phyloP scores from a whole-genome alignment of 1,139 yeast genomes.

The Pichia sp. region DNA sequence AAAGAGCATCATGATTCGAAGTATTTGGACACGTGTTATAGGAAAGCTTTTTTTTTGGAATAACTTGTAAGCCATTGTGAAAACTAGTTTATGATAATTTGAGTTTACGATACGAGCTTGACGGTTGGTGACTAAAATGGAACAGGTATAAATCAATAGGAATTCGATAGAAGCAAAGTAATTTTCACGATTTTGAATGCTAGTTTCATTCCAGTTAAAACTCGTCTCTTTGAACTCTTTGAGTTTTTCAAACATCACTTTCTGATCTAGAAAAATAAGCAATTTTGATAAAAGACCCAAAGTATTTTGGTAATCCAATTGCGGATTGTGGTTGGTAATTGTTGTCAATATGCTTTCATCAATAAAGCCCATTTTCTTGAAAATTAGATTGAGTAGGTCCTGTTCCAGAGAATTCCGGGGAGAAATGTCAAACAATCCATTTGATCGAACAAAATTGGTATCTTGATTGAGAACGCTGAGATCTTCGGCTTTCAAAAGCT shows the following conservation, averaged over 20 bases:
- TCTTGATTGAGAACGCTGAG: neutral
- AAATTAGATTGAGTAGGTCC: slow-evolving; percentile 8
- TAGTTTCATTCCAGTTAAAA: slow-evolving; percentile 27
- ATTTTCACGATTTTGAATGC: slow-evolving; percentile 2
- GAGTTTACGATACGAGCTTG: neutral
- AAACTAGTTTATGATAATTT: slow-evolving; percentile 4
- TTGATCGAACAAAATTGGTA: neutral
- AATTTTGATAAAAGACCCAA: slow-evolving; percentile 5
- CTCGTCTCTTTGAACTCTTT: slow-evolving; percentile 1
- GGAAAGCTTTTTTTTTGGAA: slow-evolving; percentile 1
- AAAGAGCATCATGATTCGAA: slow-evolving; percentile 39
- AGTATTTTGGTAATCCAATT: neutral
- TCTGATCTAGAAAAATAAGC: slow-evolving; percentile 13
- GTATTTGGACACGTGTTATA: slow-evolving; percentile 19
- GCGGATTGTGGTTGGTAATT: neutral
- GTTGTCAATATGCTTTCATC: slow-evolving; percentile 7
- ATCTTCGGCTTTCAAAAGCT: neutral
- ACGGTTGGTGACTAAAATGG: slow-evolving; percentile 6
- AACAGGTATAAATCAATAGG: slow-evolving; percentile 7
- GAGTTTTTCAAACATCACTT: slow-evolving; percentile 1
- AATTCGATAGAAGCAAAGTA: slow-evolving; percentile 15
- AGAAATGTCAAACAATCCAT: slow-evolving; percentile 1
- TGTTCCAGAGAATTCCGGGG: slow-evolving; percentile 8
- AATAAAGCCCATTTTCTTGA: slow-evolving; percentile 4
- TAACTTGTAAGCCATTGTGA: slow-evolving; percentile 11